phyloP scores from a whole-genome alignment of 2,329 filamentous ascomycete genomes.

The Arthrobotrys musiformis region DNA sequence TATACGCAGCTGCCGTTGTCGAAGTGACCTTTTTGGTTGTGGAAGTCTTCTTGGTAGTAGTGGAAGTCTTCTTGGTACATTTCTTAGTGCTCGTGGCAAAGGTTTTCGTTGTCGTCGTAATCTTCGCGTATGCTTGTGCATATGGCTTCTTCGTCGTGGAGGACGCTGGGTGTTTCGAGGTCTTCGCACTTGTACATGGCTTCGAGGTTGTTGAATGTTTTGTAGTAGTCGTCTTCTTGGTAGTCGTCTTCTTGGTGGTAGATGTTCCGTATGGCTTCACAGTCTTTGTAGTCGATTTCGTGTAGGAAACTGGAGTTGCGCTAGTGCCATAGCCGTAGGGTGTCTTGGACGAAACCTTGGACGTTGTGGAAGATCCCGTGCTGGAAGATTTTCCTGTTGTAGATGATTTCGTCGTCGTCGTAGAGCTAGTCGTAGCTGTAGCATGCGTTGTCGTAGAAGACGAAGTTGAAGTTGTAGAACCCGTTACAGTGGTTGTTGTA shows the following conservation, averaged over 20 bases:
- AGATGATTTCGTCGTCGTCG: background rate
- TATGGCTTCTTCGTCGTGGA: constrained; percentile 13
- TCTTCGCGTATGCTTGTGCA: constrained; percentile 1
- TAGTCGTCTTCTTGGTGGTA: constrained; percentile 12
- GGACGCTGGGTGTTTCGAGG: constrained; percentile 20
- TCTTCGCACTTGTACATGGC: constrained; percentile 20
- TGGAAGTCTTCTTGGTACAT: background rate
- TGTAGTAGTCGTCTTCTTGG: background rate
- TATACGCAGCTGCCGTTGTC: constrained; percentile 1
- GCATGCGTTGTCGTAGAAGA: background rate
- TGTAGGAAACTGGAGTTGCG: background rate
- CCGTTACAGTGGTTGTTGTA: background rate
- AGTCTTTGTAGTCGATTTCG: background rate
- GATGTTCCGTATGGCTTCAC: background rate
- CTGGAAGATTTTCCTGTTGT: background rate
- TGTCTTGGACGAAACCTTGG: background rate
- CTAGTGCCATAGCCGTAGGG: background rate
- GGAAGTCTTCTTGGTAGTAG: constrained; percentile 7
- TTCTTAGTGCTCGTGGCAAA: background rate
- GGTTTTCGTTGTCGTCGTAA: constrained; percentile 13
- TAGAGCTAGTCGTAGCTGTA: background rate
- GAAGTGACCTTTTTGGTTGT: background rate
- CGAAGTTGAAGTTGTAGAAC: background rate
- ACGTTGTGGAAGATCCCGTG: background rate
- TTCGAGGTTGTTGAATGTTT: constrained; percentile 7